Base-by-base conservation (phyloP, 495 filamentous ascomycete species). In the Emericellopsis terricola region DNA sequence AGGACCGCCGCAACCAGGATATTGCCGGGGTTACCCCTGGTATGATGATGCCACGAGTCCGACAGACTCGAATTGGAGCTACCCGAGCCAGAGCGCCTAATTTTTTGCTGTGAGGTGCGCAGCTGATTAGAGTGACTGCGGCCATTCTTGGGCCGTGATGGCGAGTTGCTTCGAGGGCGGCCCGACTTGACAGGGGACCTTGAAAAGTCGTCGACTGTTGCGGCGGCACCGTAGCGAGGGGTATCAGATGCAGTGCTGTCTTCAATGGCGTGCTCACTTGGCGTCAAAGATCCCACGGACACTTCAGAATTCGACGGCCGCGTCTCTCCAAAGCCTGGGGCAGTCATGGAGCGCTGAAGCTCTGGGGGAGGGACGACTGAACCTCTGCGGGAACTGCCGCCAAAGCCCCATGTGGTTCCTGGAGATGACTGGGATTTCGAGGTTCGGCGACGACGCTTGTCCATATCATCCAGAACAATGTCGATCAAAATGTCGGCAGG, bases 391-490 rank as follows among this genome's bases (percentile, higher is more conserved):
- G 73, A 72, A 43, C 71, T 78, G 11, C 69, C 49, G 3, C 68
- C 59, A 31, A 68, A 64, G 11, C 71, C 60, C 65, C 75, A 79
- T 2, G 70, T 65, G 15, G 71, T 55, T 13, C 72, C 70, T 20
- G 87, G 81, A 2, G 86, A 91, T 17, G 71, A 63, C 37, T 85
- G 81, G 8, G 69, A 62, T 53, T 92, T 94, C 36, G 84, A 78
- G 2, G 86, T 89, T 18, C 89, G 74, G 31, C 81, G 71, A 13
- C 89, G 73, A 29, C 89, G 70, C 55, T 78, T 83, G 48, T 94
- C 84, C 65, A 91, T 86, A 49, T 97, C 89, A 47, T 97, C 89
- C 40, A 96, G 55, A 15, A 97, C 89, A 43, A 97, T 87, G 35
- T 87, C 73, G 33, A 85, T 80, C 37, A 97, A 58, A 28, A 96